phyloP scores from a whole-genome alignment of 768 basidiomycete species.

The Gyrodon lividus region DNA sequence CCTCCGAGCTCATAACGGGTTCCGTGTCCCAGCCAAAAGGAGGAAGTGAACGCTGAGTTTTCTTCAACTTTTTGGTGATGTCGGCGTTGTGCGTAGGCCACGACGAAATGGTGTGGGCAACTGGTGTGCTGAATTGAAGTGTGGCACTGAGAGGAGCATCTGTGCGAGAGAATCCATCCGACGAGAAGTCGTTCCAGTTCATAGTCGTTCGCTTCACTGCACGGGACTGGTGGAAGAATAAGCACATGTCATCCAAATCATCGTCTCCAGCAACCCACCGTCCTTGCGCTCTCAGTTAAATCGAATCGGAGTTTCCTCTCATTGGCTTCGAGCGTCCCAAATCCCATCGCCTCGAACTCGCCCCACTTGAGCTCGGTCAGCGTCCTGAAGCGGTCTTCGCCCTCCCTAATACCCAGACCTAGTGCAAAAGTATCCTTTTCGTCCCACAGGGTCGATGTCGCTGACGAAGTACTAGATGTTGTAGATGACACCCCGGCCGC shows the following conservation, averaged over 20 bases:
- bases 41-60: conserved; percentile 69
- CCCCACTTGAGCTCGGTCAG: conserved; percentile 90
- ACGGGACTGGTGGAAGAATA: conserved; percentile 46
- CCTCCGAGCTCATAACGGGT: conserved; percentile 73
- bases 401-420: conserved; percentile 38
- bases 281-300: conserved; percentile 82
- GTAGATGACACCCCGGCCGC: conserved; percentile 37
- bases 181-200: conserved; percentile 88
- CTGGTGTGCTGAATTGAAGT: conserved; percentile 69
- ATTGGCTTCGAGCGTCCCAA: conserved; percentile 49
- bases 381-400: conserved; percentile 73
- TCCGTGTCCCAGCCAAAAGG: conserved; percentile 93
- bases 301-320: conserved; percentile 89
- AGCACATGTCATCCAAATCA: conserved; percentile 7
- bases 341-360: conserved; percentile 84
- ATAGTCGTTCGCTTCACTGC: conserved; percentile 78
- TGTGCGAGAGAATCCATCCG: conserved; percentile 75
- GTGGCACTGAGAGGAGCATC: conserved; percentile 78
- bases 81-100: conserved; percentile 79
- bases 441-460: conserved; percentile 32
- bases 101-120: conserved; percentile 56
- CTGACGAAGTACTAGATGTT: conserved; percentile 42
- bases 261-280: conserved; percentile 34
- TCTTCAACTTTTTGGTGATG: conserved; percentile 77
- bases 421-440: conserved; percentile 31